These are phyloP conservation scores for Rhodamnia rubescens DNA, from an alignment of 345 rosid species.

Conservation along the genomic window DNA sequence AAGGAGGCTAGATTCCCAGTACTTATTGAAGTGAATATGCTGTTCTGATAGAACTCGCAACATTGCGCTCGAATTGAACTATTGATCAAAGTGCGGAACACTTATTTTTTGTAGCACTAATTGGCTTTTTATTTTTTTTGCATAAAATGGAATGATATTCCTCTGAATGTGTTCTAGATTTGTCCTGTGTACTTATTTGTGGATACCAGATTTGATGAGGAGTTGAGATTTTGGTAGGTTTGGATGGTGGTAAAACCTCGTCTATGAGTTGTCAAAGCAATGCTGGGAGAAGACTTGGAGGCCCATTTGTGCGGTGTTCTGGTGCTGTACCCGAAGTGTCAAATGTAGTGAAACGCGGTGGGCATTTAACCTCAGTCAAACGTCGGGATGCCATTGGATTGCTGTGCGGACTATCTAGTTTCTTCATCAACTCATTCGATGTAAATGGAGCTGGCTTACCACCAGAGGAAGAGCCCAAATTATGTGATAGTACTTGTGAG, in stretches of 20 bases:
- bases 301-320: not conserved
- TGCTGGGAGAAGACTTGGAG: not conserved
- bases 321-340: slow-evolving; percentile 11
- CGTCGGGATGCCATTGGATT: slow-evolving; percentile 57
- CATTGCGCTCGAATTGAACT: not conserved
- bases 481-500: slow-evolving; percentile 68
- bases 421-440: slow-evolving; percentile 15
- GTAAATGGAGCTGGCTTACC: slow-evolving; percentile 74
- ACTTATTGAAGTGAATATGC: not conserved
- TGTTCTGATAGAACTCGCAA: not conserved
- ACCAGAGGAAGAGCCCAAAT: slow-evolving; percentile 69
- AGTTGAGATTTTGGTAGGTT: not conserved
- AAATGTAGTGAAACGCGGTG: not conserved
- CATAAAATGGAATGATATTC: not conserved
- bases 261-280: not conserved
- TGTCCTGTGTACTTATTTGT: not conserved
- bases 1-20: not conserved
- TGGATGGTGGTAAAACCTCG: not conserved
- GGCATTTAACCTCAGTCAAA: not conserved
- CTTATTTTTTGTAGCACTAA: not conserved
- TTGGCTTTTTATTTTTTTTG: not conserved
- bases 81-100: not conserved
- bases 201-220: not conserved
- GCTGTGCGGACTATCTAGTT: slow-evolving; percentile 37
- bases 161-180: not conserved